Base-by-base conservation (phyloP, 2,329 filamentous ascomycete species). In the Fusarium brachygibbosum region DNA sequence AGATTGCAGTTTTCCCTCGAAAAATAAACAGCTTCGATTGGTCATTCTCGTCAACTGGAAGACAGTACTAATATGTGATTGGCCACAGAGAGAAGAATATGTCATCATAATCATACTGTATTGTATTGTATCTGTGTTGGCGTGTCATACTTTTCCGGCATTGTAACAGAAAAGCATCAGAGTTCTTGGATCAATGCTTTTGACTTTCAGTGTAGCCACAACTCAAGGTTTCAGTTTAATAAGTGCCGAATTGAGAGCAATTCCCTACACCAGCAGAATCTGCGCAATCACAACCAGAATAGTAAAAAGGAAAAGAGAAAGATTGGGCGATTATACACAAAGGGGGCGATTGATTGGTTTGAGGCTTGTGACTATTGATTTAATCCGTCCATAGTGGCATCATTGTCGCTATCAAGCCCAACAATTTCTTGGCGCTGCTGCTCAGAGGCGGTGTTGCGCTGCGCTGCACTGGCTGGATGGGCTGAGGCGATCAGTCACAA, bases 81-180 rank as follows among this genome's bases (percentile, higher is more conserved):
- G 70, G 70, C 19, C 34, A 38, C 12, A 45, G 37, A 13, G 25
- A 40, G 32, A 21, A 48, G 54, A 46, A 42, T 62, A 71, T 73
- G 70, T 73, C 70, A 73, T 70, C 70, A 72, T 72, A 70, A 71
- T 71, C 65, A 69, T 48, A 66, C 61, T 19, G 45, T 44, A 52
- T 42, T 52, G 45, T 68, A 70, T 72, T 66, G 61, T 41, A 69
- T 70, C 55, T 62, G 58, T 69, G 73, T 69, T 73, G 73, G 70
- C 56, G 44, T 68, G 29, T 44, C 52, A 48, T 45, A 49, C 48
- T 45, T 46, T 46, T 58, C 50, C 37, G 56, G 56, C 68, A 31
- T 29, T 70, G 40, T 37, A 58, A 41, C 50, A 51, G 48, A 44
- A 51, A 12, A 53, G 16, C 38, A 31, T 44, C 25, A 44, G 48